phyloP scores from a whole-genome alignment of 306 rosid genomes.

The Carpinus fangiana region DNA sequence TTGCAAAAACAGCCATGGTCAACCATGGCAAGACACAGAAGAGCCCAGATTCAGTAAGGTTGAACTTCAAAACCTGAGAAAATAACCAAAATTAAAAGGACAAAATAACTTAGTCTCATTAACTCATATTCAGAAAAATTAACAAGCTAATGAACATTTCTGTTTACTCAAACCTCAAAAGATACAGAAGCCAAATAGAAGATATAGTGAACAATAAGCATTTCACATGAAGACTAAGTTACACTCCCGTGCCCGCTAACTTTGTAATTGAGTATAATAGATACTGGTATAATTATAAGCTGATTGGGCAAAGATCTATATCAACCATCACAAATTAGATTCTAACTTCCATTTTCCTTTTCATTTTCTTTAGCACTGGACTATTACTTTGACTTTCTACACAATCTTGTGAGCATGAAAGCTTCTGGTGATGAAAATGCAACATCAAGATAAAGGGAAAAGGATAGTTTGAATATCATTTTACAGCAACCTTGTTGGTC shows the following conservation, averaged over 20 bases:
- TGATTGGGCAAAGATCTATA: background rate
- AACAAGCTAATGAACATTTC: slow-evolving; percentile 7
- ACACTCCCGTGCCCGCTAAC: background rate
- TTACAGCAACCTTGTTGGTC: background rate
- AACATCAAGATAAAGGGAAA: background rate
- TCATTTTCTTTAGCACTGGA: background rate
- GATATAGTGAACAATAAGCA: slow-evolving; percentile 12
- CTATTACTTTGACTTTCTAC: background rate
- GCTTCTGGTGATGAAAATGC: background rate
- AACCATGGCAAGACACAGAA: slow-evolving; percentile 96
- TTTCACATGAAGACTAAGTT: slow-evolving; percentile 11
- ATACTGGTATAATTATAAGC: no score
- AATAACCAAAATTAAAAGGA: slow-evolving; percentile 18
- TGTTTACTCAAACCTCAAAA: slow-evolving; percentile 12
- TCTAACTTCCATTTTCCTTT: background rate
- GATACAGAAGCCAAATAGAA: background rate
- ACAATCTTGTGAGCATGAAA: no score
- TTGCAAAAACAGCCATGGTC: slow-evolving; percentile 95
- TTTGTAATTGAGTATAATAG: background rate
- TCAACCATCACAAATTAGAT: slow-evolving; percentile 1
- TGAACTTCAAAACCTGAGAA: slow-evolving; percentile 92
- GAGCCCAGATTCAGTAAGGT: slow-evolving; percentile 95
- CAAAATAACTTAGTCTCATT: slow-evolving; percentile 20
- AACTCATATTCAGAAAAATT: slow-evolving; percentile 15
- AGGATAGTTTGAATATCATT: background rate